Evolutionary conservation across 202 grass and related monocot species (phyloP).

Genomic region (Cymbopogon flexuosus): DNA sequence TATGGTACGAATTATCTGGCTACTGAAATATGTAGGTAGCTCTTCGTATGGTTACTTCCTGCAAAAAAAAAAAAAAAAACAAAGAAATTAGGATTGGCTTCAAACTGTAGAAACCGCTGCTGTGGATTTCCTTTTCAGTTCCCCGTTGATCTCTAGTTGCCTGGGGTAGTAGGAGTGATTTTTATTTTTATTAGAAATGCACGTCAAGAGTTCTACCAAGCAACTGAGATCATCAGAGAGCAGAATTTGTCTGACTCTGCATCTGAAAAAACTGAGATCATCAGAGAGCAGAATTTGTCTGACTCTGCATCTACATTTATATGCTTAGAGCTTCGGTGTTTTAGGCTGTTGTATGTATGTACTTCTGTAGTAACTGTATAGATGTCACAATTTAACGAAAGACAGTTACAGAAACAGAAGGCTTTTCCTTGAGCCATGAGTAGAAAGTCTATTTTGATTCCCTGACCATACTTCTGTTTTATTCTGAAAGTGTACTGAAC

Average conservation of each 20-base stretch:
- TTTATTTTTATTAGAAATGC: not conserved
- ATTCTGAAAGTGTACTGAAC: not conserved
- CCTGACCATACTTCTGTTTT: too few species aligned
- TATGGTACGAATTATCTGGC: not conserved
- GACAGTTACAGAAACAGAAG: not conserved
- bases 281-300: not conserved
- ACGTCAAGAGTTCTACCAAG: not conserved
- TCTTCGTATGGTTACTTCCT: not conserved
- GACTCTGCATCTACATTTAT: not conserved
- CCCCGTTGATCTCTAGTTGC: not conserved
- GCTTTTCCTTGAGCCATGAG: not conserved
- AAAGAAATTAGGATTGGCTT: not conserved
- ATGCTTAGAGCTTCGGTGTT: too few species aligned
- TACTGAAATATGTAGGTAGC: not conserved
- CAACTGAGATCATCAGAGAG: not conserved
- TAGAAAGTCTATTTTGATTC: not conserved
- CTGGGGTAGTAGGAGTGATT: not conserved
- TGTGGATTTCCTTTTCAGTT: not conserved
- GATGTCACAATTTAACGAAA: not conserved
- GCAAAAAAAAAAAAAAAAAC: not conserved
- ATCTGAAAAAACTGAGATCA: not conserved
- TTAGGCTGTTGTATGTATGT: not conserved
- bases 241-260: constrained; percentile 9
- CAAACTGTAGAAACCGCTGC: not conserved
- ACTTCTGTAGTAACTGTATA: not conserved